Base-by-base conservation (phyloP, 1,284 basidiomycete genomes). In the Tilletia caries region DNA sequence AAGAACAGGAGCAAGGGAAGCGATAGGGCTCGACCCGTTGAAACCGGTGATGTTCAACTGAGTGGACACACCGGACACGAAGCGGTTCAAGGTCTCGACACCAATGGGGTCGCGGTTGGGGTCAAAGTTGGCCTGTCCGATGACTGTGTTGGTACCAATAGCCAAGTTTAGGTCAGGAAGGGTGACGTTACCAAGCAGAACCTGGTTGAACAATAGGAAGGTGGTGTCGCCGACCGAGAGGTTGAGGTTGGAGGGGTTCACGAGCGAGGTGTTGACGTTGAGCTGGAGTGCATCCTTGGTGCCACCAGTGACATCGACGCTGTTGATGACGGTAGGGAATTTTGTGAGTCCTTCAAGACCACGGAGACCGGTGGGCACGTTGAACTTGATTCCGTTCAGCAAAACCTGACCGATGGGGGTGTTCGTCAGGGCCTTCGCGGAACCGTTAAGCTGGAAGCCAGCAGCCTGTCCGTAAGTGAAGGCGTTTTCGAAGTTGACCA, bases 321-420 rank as follows among this genome's bases (percentile, higher is more conserved):
- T 84, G 60, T 86, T 84, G 72, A 92, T 90, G 13, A 85, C 84
- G 2, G 88, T 84, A 1, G 83, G 89, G 76, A 87, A 85, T 3
- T 86, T 86, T 54, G 88, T 86, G 65, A 92, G 82, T 8, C 91
- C 90, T 71, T 86, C 86, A 20, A 92, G 81, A 65, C 91, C 91
- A 29, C 86, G 82, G 65, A 92, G 83, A 33, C 85, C 86, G 6
- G 89, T 89, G n/a, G 89, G 85, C 8, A 91, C 91, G 73, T 91
- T 88, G 80, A 92, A 90, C 74, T 88, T 87, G 81, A 92, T 91
- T 1, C 89, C 87, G 77, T 90, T 86, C n/a, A 92, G 86, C 23
- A 88, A 88, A 67, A 92, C 87, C 10, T 74, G 73, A 50, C 91
- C 91, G 68, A 92, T 85, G 75, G 88, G 89, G 75, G 87, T 87